Base-by-base conservation (phyloP, 768 basidiomycete species). In the Boletus bicolor region DNA sequence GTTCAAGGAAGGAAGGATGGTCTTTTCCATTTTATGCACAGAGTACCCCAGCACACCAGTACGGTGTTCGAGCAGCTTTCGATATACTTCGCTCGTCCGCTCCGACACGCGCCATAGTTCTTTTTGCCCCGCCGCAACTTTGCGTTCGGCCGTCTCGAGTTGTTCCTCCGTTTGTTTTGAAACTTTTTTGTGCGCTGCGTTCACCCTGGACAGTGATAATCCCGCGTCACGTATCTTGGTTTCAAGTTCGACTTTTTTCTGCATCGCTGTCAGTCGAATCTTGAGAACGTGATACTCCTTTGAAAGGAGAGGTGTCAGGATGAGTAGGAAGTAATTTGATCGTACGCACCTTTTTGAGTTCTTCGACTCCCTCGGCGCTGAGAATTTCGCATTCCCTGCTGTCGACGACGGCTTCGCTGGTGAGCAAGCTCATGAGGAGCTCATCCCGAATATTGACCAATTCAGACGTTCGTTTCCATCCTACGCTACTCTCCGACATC, bases 361-460 rank as follows among this genome's bases (percentile, higher is more conserved):
- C 81, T 54, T 89, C 86, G 15, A 87, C 82, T 62, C 87, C 82
- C 45, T 89, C 87, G 57, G 85, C 80, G 51, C 79, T 82, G 43
- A 95, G 76, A 21, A 97, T 86, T 51, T 87, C 84, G 66, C 83
- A 91, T 44, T 84, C 83, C 32, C 89, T 84, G 64, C 91, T 91
- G 64, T 98, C 93, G n/a, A 98, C 86, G 41, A 91, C 83, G 5
- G 96, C 96, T 72, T 98, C 93, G 52, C 93, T 93, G 41, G 94
- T 90, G 60, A 98, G 76, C 39, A 99, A 79, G 68, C 89, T 90
- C 68, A 97, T 81, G 59, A 98, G 79, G 44, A 98, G 80, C 58
- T 94, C 91, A 64, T 97, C 93, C 44, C 86, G 80, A 15, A 82
- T 82, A 58, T 83, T 85, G 52, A 81, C 69, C 45, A 74, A 58